These are phyloP conservation scores for Brettanomyces naardenensis DNA, from an alignment of 805 yeast species.

Conservation along the genomic window DNA sequence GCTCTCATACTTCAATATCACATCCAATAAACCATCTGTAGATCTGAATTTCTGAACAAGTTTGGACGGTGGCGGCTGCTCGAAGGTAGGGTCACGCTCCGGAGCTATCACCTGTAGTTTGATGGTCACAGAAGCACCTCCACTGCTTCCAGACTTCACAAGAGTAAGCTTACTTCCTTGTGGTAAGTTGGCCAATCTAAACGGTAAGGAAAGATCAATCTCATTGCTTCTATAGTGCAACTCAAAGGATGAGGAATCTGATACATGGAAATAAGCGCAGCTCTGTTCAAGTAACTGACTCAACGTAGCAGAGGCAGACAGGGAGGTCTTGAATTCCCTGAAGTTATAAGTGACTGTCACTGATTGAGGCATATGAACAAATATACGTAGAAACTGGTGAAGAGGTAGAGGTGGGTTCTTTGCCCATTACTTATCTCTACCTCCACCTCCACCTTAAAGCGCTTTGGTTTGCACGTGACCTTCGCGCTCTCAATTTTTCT, in stretches of 20 bases:
- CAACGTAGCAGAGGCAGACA: constrained; percentile 28
- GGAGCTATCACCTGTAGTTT: constrained; percentile 8
- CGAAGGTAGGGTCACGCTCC: constrained; percentile 3
- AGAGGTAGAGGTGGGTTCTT: too few species aligned
- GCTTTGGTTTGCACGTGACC: too few species aligned
- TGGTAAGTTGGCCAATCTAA: constrained; percentile 34
- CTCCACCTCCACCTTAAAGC: too few species aligned
- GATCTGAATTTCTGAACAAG: constrained; percentile 4
- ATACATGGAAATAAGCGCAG: constrained; percentile 30
- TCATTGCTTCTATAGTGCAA: neutral
- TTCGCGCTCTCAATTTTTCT: too few species aligned
- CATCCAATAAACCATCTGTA: neutral
- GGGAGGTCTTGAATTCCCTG: constrained; percentile 25
- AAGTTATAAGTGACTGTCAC: constrained; percentile 29
- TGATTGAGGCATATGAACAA: constrained; percentile 27
- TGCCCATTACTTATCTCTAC: too few species aligned
- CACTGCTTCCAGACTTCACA: neutral
- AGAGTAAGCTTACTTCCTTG: constrained; percentile 35
- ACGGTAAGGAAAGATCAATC: constrained; percentile 32
- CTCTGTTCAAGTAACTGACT: constrained; percentile 29
- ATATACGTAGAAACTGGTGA: too few species aligned
- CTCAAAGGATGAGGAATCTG: constrained; percentile 4
- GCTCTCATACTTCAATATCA: constrained; percentile 3
- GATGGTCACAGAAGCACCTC: constrained; percentile 4
- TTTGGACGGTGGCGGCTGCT: neutral